Base-by-base conservation (phyloP, 345 rosid genomes). In the Garcia nutans region DNA sequence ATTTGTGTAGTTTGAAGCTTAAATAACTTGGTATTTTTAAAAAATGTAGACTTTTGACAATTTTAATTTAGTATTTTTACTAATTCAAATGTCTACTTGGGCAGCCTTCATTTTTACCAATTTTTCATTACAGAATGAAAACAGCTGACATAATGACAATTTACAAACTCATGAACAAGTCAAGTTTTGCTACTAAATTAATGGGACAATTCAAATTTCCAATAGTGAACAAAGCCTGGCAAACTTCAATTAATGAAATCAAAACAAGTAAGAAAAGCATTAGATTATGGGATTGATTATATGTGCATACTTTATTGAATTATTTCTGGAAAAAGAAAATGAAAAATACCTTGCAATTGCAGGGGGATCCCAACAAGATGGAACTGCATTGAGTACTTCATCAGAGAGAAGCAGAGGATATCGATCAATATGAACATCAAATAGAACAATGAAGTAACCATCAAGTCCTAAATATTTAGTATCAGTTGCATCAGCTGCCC, bases 321-420 rank as follows among this genome's bases (percentile, higher is more conserved):
- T 6, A 37, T 37, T 6, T 6, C 11, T 8, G 24, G n/a, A 13
- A 8, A 12, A 47, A 44, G 8, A 55, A 70, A 10, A 5, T 3
- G 58, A 22, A 63, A 31, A 26, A 15, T 69, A 81, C 98, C 98
- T 91, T 55, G 99, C 92, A 0, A 96, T 82, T 37, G 86, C 92
- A 7, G 28, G 65, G 22, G 99, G 99, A 78, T 93, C 92, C 99
- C 97, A 96, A 0, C 83, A 76, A 10, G 97, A 84, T 1, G 98
- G 99, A 69, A 96, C 96, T 0, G 93, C 91, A 50, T 86, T 70
- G 20, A 83, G 73, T 68, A 96, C 94, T 54, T 88, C 86, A 37
- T 89, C 87, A 42, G 88, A 82, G 70, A 96, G 93, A 73, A 81
- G 61, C 28, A 96, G 88, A 26, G 92, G 96, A 82, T 82, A 92